phyloP scores from a whole-genome alignment of 2,329 filamentous ascomycete species.

The Fusarium decemcellulare region DNA sequence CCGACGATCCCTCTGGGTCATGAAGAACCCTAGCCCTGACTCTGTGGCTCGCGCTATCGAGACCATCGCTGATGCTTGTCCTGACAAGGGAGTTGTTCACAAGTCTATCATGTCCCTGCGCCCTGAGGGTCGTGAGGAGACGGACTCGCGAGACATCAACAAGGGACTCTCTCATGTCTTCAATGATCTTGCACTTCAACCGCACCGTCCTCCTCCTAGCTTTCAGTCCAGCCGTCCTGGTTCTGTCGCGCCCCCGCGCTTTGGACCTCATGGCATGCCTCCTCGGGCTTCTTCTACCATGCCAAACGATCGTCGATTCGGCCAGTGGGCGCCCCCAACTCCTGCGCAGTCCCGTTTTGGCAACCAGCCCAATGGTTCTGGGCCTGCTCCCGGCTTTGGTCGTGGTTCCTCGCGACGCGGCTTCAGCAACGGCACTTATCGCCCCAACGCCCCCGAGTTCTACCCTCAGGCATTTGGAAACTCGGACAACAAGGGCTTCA shows the following conservation, averaged over 20 bases:
- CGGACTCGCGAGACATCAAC: slow-evolving; percentile 32
- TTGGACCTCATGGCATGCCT: slow-evolving; percentile 49
- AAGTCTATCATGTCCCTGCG: slow-evolving; percentile 47
- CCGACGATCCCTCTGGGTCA: slow-evolving; percentile 53
- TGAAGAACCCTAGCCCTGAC: slow-evolving; percentile 51
- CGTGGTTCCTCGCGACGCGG: slow-evolving; percentile 48
- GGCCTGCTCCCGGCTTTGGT: slow-evolving; percentile 26
- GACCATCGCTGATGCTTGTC: slow-evolving; percentile 48
- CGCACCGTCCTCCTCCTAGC: slow-evolving; percentile 41
- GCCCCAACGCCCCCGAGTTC: slow-evolving; percentile 52
- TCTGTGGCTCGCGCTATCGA: slow-evolving; percentile 51
- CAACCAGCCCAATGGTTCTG: slow-evolving; percentile 21
- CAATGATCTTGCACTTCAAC: slow-evolving; percentile 29
- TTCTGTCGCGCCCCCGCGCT: slow-evolving; percentile 47
- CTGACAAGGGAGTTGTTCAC: slow-evolving; percentile 46
- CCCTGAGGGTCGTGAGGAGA: slow-evolving; percentile 25
- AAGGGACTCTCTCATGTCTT: slow-evolving; percentile 33
- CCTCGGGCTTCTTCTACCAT: slow-evolving; percentile 47
- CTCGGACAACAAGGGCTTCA: slow-evolving; percentile 41
- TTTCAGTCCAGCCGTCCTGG: slow-evolving; percentile 45
- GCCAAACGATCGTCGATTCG: slow-evolving; percentile 43
- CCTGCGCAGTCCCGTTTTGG: slow-evolving; percentile 39
- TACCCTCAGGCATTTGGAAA: slow-evolving; percentile 46
- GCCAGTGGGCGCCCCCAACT: slow-evolving; percentile 42
- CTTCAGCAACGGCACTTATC: slow-evolving; percentile 50